These are phyloP conservation scores for Yamadazyma songkhlaensis DNA, from an alignment of 1,139 yeast genomes.

Conservation along the genomic window DNA sequence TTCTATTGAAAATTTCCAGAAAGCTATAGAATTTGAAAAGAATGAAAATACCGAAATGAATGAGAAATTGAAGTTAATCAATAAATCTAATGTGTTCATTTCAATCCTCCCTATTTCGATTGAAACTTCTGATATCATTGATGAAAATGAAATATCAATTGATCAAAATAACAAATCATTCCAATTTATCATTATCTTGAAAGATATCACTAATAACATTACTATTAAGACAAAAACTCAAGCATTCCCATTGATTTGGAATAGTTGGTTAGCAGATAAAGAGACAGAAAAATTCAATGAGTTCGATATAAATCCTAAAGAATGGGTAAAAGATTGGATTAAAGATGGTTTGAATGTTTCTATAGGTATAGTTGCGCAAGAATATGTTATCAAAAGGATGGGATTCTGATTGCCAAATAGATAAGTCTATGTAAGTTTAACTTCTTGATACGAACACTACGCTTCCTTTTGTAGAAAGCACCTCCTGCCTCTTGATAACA, in stretches of 20 bases:
- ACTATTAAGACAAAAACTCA: constrained; percentile 77
- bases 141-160: constrained; percentile 32
- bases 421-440: neutral
- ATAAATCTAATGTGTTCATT: constrained; percentile 67
- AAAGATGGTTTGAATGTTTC: constrained; percentile 76
- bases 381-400: constrained; percentile 89
- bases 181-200: constrained; percentile 68
- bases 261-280: constrained; percentile 70
- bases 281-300: constrained; percentile 28
- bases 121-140: constrained; percentile 15
- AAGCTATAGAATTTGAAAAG: constrained; percentile 24
- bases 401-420: constrained; percentile 51
- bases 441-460: too few relatives aligned
- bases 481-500: too few relatives aligned
- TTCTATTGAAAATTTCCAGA: constrained; percentile 48
- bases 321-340: constrained; percentile 95
- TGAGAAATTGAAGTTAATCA: constrained; percentile 25
- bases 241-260: constrained; percentile 88
- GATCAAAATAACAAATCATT: constrained; percentile 38
- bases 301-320: constrained; percentile 71
- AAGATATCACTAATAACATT: constrained; percentile 76
- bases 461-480: too few relatives aligned
- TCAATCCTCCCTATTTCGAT: constrained; percentile 64
- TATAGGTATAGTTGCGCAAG: constrained; percentile 85
- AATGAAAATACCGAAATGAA: constrained; percentile 19